phyloP scores from a whole-genome alignment of 1,284 basidiomycete species.

The Trametes pubescens region DNA sequence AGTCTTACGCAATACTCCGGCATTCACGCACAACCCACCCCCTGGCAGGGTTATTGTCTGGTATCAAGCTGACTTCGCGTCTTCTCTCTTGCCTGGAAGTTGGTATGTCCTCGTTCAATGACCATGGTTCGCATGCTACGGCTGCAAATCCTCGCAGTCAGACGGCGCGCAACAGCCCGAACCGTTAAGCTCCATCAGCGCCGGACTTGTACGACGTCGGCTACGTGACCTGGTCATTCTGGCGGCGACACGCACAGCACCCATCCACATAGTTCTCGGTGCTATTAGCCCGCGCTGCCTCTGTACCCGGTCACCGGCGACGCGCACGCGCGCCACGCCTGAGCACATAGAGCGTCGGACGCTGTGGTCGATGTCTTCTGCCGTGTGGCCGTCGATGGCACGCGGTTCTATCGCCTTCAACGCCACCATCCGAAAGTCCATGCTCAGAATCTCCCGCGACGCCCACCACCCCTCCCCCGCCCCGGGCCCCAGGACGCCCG shows the following conservation, averaged over 20 bases:
- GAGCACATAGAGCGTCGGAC: conserved; percentile 9
- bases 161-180: not conserved
- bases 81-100: conserved; percentile 11
- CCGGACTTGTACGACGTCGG: not conserved
- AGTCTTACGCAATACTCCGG: conserved; percentile 17
- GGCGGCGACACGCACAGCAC: not conserved
- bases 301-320: not conserved
- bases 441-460: conserved; percentile 6
- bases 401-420: conserved; percentile 3
- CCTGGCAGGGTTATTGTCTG: not conserved
- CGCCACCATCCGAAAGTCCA: conserved; percentile 25
- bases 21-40: not conserved
- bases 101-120: not conserved
- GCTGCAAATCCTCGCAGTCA: conserved; percentile 3
- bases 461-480: not conserved
- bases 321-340: conserved; percentile 2
- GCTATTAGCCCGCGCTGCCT: not conserved
- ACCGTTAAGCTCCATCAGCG: conserved; percentile 1
- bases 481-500: not conserved
- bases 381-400: conserved; percentile 4
- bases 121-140: not conserved
- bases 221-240: not conserved
- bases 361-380: conserved; percentile 5
- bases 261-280: not conserved
- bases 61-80: not conserved